A percentile compares a stretch with the other conserved stretches of the same genome.
Conservation (phyloP, 2,329 filamentous ascomycete species). For the Penicillium sp. region DNA sequence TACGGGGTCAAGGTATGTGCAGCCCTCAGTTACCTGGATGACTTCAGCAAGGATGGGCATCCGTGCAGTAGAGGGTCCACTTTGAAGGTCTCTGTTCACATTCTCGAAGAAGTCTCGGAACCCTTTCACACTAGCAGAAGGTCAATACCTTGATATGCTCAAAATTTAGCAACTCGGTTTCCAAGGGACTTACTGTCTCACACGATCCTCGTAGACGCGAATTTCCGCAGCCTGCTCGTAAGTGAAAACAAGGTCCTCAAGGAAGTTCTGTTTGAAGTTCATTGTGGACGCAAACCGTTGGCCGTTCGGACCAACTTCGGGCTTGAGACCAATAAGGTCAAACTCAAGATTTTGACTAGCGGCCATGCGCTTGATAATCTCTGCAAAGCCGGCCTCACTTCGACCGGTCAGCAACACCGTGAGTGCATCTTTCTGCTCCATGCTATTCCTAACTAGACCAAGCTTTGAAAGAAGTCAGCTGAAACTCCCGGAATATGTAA, state of each 20-base stretch:
- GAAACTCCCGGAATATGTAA: background rate
- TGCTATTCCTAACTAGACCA: constrained; percentile 69
- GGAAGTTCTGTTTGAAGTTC: constrained; percentile 81
- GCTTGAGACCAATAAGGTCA: constrained; percentile 81
- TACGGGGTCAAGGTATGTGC: constrained; percentile 65
- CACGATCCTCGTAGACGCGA: constrained; percentile 56
- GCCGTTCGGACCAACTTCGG: constrained; percentile 67
- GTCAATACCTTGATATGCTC: constrained; percentile 9
- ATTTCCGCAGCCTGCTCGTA: constrained; percentile 78
- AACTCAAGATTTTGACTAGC: constrained; percentile 71
- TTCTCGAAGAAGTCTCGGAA: constrained; percentile 77
- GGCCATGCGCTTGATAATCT: constrained; percentile 72
- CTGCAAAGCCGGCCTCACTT: constrained; percentile 64
- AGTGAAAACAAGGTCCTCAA: constrained; percentile 72
- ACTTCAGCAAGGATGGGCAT: constrained; percentile 68
- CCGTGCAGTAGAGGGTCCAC: constrained; percentile 42
- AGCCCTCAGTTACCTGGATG: constrained; percentile 71
- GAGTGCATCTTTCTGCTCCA: constrained; percentile 73
- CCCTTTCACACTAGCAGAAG: constrained; percentile 52
- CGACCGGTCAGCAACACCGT: constrained; percentile 82
- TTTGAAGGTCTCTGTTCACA: constrained; percentile 58
- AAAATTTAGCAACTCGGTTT: background rate
- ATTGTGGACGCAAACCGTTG: constrained; percentile 75
- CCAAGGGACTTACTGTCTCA: constrained; percentile 44
- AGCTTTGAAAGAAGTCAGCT: constrained; percentile 32